Evolutionary conservation across 2,329 filamentous ascomycete species (phyloP).

Genomic region (Monilinia fructicola): DNA sequence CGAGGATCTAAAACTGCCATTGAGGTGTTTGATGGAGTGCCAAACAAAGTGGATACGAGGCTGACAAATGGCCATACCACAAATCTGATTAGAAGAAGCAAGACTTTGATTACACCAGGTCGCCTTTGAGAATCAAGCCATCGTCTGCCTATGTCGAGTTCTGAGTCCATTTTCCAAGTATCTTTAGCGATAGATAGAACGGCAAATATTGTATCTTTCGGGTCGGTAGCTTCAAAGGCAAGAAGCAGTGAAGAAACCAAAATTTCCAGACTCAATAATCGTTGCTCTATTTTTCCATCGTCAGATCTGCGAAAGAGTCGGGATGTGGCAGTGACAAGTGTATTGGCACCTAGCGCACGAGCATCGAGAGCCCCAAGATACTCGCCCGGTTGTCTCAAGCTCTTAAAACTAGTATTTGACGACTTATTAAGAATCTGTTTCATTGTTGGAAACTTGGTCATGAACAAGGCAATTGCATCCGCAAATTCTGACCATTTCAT

Average conservation of each 20-base stretch:
- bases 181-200: slow-evolving; percentile 31
- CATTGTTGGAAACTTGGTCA: slow-evolving; percentile 29
- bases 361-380: slow-evolving; percentile 23
- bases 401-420: background rate
- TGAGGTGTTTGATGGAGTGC: background rate
- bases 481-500: slow-evolving; percentile 26
- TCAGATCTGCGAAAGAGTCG: slow-evolving; percentile 29
- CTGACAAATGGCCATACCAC: background rate
- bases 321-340: slow-evolving; percentile 26
- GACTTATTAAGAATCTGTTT: slow-evolving; percentile 9
- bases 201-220: slow-evolving; percentile 31
- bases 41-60: background rate
- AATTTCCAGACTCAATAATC: slow-evolving; percentile 27
- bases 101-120: background rate
- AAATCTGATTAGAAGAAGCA: background rate
- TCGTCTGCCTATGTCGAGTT: slow-evolving; percentile 4
- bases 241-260: slow-evolving; percentile 29
- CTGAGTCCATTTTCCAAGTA: slow-evolving; percentile 12
- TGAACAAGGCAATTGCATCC: slow-evolving; percentile 30
- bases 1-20: slow-evolving; percentile 21
- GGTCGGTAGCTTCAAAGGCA: slow-evolving; percentile 29
- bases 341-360: slow-evolving; percentile 29
- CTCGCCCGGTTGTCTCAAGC: slow-evolving; percentile 4
- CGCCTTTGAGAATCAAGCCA: slow-evolving; percentile 4
- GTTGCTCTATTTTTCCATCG: slow-evolving; percentile 26